These are phyloP conservation scores for Phytopythium boreale DNA, from an alignment of 352 stramenopile genomes.

Conservation along the genomic window DNA sequence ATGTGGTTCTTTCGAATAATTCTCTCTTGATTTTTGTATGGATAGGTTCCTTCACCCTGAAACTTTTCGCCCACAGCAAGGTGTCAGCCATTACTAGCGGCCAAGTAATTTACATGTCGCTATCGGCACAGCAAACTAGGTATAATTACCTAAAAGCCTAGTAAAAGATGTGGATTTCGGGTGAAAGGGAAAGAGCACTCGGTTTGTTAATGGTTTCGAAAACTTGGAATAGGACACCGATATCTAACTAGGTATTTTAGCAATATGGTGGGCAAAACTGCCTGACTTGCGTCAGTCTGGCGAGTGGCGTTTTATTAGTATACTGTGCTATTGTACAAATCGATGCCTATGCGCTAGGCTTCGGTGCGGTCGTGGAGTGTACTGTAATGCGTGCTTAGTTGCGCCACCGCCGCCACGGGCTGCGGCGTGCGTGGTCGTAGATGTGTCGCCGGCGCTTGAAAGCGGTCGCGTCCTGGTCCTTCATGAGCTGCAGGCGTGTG, in stretches of 20 bases:
- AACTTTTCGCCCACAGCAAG: neutral
- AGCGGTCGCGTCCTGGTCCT: conserved; percentile 1
- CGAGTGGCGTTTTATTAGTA: too few relatives aligned
- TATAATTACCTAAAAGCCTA: neutral
- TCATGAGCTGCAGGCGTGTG: conserved; percentile 2
- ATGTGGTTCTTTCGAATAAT: neutral
- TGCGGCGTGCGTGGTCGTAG: neutral
- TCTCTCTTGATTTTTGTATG: neutral
- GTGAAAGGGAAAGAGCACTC: too few relatives aligned
- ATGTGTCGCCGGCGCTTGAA: conserved; percentile 1
- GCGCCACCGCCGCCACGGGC: neutral
- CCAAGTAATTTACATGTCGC: neutral
- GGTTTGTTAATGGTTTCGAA: too few relatives aligned
- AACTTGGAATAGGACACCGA: too few relatives aligned
- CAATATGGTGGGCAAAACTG: too few relatives aligned
- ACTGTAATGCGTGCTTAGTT: neutral
- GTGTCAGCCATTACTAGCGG: neutral
- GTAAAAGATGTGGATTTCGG: too few relatives aligned
- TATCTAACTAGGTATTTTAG: too few relatives aligned
- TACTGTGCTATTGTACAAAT: neutral
- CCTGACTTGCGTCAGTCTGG: too few relatives aligned
- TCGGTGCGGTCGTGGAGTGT: too few relatives aligned
- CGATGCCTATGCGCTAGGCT: too few relatives aligned
- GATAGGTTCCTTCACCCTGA: neutral
- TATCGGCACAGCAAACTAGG: too few relatives aligned